These are phyloP conservation scores for Perilla frutescens DNA, from an alignment of 257 asterid genomes.

Conservation along the genomic window DNA sequence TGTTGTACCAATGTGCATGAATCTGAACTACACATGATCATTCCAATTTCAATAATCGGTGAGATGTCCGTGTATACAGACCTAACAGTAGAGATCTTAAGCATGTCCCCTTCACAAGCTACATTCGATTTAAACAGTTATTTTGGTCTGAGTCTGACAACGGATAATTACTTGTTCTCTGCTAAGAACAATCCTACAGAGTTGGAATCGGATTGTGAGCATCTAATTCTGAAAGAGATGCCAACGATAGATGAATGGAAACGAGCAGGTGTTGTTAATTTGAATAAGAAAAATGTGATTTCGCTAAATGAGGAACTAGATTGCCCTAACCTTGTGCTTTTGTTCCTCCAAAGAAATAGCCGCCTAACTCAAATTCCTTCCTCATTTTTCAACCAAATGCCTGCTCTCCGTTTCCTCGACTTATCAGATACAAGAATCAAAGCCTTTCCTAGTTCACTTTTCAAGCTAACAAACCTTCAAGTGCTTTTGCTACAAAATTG, in stretches of 20 bases:
- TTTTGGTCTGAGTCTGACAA: slow-evolving; percentile 5
- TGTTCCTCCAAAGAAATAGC: slow-evolving; percentile 41
- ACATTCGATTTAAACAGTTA: background rate
- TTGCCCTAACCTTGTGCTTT: slow-evolving; percentile 28
- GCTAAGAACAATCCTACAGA: too few relatives aligned
- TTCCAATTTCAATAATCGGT: background rate
- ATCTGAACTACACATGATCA: background rate
- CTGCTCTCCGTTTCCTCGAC: slow-evolving; percentile 29
- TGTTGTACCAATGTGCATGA: background rate
- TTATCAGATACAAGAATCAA: slow-evolving; percentile 33
- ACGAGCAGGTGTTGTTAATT: background rate
- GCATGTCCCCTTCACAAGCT: background rate
- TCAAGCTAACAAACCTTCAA: slow-evolving; percentile 23
- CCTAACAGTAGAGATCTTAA: slow-evolving; percentile 2
- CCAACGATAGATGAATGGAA: slow-evolving; percentile 21
- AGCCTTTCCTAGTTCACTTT: slow-evolving; percentile 31
- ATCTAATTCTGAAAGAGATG: background rate
- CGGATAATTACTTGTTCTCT: slow-evolving; percentile 4
- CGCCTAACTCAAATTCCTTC: slow-evolving; percentile 15
- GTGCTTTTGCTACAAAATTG: slow-evolving; percentile 30
- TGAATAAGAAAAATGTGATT: slow-evolving; percentile 12
- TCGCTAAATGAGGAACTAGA: background rate
- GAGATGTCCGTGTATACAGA: background rate
- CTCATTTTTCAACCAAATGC: slow-evolving; percentile 27
- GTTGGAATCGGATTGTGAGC: too few relatives aligned